A percentile compares a stretch with the other conserved stretches of the same genome.
phyloP scores from a whole-genome alignment of 2,329 filamentous ascomycete species.

The Sclerotinia spermophila region DNA sequence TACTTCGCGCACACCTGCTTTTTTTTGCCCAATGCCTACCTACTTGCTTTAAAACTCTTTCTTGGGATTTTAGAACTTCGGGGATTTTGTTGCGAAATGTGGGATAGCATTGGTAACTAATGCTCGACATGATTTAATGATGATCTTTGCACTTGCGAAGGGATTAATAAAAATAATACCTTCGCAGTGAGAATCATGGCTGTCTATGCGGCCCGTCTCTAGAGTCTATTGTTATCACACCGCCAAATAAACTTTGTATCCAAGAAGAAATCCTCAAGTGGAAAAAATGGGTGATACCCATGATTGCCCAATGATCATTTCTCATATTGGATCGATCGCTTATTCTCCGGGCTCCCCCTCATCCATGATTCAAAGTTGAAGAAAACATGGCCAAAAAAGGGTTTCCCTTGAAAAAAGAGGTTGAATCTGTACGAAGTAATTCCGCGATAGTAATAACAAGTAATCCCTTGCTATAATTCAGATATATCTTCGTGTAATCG shows the following conservation, averaged over 20 bases:
- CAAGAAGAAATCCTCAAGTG: not conserved
- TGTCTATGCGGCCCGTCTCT: slow-evolving; percentile 2
- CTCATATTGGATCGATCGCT: not conserved
- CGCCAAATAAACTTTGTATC: not conserved
- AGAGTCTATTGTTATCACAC: not conserved
- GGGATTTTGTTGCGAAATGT: slow-evolving; percentile 16
- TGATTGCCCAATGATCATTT: not conserved
- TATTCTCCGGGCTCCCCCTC: not conserved
- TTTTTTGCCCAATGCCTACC: not conserved
- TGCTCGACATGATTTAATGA: not conserved
- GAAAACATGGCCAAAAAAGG: not conserved
- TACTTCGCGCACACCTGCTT: slow-evolving; percentile 12
- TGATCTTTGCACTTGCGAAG: not conserved
- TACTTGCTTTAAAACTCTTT: not conserved
- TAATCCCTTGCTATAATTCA: slow-evolving; percentile 2
- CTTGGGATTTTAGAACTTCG: not conserved
- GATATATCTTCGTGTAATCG: slow-evolving; percentile 5
- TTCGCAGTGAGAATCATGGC: not conserved
- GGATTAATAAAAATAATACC: not conserved
- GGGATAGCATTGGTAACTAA: slow-evolving; percentile 14
- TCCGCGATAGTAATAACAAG: not conserved
- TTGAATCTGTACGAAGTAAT: not conserved
- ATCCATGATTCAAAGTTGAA: not conserved
- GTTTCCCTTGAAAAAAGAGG: not conserved
- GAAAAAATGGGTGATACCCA: not conserved